A percentile compares a stretch with the other conserved stretches of the same genome.
Conservation (phyloP, 129 eudicot species). For the Oenanthe sinensis region DNA sequence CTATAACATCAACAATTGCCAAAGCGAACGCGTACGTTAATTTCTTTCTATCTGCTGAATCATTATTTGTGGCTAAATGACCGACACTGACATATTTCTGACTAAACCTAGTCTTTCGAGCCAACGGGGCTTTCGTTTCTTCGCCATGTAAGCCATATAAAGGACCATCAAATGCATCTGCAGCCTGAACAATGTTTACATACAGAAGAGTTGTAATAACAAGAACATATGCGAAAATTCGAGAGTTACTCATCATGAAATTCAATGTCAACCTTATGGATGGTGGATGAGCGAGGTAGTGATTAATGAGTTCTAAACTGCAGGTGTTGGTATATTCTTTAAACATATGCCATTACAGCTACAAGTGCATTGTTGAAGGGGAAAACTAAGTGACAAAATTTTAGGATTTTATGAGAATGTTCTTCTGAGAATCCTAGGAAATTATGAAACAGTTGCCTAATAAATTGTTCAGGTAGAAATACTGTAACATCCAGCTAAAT, state of each 20-base stretch:
- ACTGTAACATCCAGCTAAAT: background rate
- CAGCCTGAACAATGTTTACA: slow-evolving; percentile 9
- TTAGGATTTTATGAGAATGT: background rate
- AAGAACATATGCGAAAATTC: slow-evolving; percentile 12
- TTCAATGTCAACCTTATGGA: background rate
- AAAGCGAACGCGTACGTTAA: slow-evolving; percentile 13
- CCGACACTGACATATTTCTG: background rate
- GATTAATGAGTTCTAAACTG: background rate
- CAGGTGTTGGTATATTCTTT: slow-evolving; percentile 13
- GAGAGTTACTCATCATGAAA: slow-evolving; percentile 22
- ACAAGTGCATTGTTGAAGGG: slow-evolving; percentile 22
- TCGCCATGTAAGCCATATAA: slow-evolving; percentile 25
- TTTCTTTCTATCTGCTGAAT: slow-evolving; percentile 13
- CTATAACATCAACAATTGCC: slow-evolving; percentile 27
- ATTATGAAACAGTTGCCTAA: background rate
- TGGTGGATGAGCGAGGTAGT: background rate
- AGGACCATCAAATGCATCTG: slow-evolving; percentile 13
- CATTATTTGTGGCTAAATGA: background rate
- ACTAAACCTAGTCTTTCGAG: slow-evolving; percentile 26
- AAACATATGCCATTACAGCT: slow-evolving; percentile 25
- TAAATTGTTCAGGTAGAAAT: background rate
- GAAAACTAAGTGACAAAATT: slow-evolving; percentile 15
- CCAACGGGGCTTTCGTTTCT: slow-evolving; percentile 45
- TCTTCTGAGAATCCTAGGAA: slow-evolving; percentile 26
- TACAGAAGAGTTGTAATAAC: slow-evolving; percentile 16